Base-by-base conservation (phyloP, 1,139 yeast genomes). In the Geotrichum macrosporum region DNA sequence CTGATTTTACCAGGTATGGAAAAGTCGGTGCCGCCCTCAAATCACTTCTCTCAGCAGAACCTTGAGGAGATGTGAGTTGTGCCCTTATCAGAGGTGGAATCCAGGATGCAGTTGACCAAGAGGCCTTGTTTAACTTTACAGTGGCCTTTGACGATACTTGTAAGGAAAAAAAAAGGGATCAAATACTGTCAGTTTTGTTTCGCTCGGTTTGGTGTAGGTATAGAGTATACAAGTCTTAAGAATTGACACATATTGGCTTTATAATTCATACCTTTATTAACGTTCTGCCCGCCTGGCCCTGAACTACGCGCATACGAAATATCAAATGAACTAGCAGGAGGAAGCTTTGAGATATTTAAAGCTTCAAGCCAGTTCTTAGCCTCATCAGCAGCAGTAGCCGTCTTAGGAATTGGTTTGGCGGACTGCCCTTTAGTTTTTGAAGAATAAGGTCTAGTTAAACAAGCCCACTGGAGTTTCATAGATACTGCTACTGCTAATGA, bases 211-310 rank as follows among this genome's bases (percentile, higher is more conserved):
- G n/a, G n/a, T n/a, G n/a, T n/a, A n/a, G n/a, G n/a, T n/a, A 10
- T 4, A 27, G 16, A 29, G 19, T 39, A 15, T 3, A 18, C n/a
- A 29, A 16, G 15, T 10, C 12, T 24, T 24, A 24, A 10, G 10
- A 24, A 24, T 10, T 24, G 6, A 24, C 27, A 24, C 27, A 24
- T 6, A n/a, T n/a, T n/a, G n/a, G n/a, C n/a, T 10, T 24, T 6
- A 8, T 24, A 6, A 24, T 6, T 10, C 27, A 15, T 27, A 26
- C 24, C 33, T 47, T 87, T 89, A 63, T 89, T 89, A 13, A 89
- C 96, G 60, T 89, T 85, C 58, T 89, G 97, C 0, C 97, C 97
- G 0, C 97, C 97, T 0, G 96, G 89, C 0, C 97, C 97, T 10
- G 95, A 82, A 0, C 95, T 76, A 52, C 95, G 68, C 45, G 86